Percentiles rank a stretch among this genome's conserved stretches.
Evolutionary conservation across 2,329 filamentous ascomycete genomes (phyloP).

Genomic region (Trichoderma semiorbis): DNA sequence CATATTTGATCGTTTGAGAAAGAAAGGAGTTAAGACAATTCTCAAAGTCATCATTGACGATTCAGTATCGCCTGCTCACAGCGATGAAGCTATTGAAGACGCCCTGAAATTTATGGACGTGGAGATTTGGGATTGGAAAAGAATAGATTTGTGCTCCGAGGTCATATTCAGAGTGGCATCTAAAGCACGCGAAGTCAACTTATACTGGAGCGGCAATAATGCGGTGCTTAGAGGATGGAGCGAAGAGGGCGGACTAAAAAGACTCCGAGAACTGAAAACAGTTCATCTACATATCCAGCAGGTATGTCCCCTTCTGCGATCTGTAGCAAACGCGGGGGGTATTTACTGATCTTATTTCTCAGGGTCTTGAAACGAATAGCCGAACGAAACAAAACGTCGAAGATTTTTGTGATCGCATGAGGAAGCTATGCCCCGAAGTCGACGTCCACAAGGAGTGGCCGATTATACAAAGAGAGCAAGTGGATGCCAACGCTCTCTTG

Average conservation of each 20-base stretch:
- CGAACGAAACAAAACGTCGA: conserved; percentile 21
- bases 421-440: conserved; percentile 17
- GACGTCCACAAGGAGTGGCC: conserved; percentile 16
- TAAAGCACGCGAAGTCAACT: conserved; percentile 21
- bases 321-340: neutral
- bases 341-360: neutral
- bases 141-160: conserved; percentile 28
- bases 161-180: conserved; percentile 21
- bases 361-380: conserved; percentile 21
- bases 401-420: conserved; percentile 20
- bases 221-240: conserved; percentile 33
- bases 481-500: neutral
- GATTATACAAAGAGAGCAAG: conserved; percentile 2
- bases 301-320: neutral
- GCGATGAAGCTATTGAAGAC: conserved; percentile 30
- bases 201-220: conserved; percentile 34
- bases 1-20: conserved; percentile 29
- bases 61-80: conserved; percentile 23
- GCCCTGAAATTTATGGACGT: conserved; percentile 26
- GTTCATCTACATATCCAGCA: conserved; percentile 26
- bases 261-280: conserved; percentile 24
- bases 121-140: conserved; percentile 31
- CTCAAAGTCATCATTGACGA: conserved; percentile 32
- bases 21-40: conserved; percentile 28
- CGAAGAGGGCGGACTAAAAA: conserved; percentile 26